Evolutionary conservation across 495 filamentous ascomycete species (phyloP), one percentile per base, ranked within the genome.

Genomic region (Penicillium daleae): DNA sequence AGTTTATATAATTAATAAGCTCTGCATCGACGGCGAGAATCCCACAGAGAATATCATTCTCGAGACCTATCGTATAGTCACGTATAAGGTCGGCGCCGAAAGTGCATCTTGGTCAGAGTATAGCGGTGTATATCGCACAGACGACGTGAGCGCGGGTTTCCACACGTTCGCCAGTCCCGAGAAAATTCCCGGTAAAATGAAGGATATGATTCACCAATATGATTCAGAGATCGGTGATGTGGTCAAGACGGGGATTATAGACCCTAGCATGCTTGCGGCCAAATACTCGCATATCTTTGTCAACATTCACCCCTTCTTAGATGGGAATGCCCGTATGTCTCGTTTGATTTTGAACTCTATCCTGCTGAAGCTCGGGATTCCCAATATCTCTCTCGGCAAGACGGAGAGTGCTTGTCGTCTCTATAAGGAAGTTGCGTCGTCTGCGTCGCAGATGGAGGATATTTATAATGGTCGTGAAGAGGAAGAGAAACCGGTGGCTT

Each of bases 51-150:
- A 67, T 0, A 49, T 76, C 19, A 71, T 80, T 27, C 61, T 66
- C 15, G 54, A 77, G 26, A 71, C 76, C 2, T 73, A 78, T 50
- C 19, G 55, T 3, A 75, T 78, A 19, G 63, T 77, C 3, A 71
- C 63, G 13, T 39, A 15, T 17, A 39, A 39, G 17, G 35, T 39
- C 5, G 35, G 17, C 13, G 35, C 35, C 17, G 35, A 39, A 17
- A 39, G 35, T 15, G 35, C 35, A 15, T 15, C 35, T 17, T 39
- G 35, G 35, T 4, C 12, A 17, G 3, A 39, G 6, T 39, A 39
- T 15, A 39, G 35, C 13, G 15, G 35, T 39, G 13, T 39, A 17
- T 39, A 39, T 17, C 35, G 35, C 13, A 13, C 13, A 15, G 35
- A 17, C 13, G 35, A 39, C 13, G 35, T 39, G 2, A 39, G 35